phyloP scores from a whole-genome alignment of 1,139 yeast genomes.

The Maudiozyma humilis region DNA sequence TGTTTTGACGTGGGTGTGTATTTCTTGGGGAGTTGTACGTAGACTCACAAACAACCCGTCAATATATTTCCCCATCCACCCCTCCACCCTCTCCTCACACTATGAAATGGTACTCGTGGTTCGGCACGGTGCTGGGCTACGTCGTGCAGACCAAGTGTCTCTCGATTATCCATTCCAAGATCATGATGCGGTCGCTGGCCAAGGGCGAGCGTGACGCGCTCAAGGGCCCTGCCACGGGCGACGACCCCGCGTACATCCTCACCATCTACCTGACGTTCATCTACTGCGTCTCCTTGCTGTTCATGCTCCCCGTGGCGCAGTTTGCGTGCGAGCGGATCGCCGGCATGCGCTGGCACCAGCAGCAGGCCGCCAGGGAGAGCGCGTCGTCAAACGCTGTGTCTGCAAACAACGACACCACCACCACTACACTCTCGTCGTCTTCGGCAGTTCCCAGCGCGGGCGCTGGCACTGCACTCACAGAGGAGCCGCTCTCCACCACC shows the following conservation, averaged over 20 bases:
- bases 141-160: slow-evolving; percentile 18
- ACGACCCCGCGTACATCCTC: slow-evolving; percentile 8
- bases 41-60: too few relatives aligned
- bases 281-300: slow-evolving; percentile 12
- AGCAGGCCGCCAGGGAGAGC: neutral
- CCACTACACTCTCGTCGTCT: too few relatives aligned
- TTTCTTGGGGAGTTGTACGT: too few relatives aligned
- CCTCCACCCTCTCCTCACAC: too few relatives aligned
- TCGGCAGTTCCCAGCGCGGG: neutral
- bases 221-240: slow-evolving; percentile 1
- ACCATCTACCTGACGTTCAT: slow-evolving; percentile 14
- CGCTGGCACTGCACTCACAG: too few relatives aligned
- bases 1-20: too few relatives aligned
- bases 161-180: slow-evolving; percentile 12
- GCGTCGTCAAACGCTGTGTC: too few relatives aligned
- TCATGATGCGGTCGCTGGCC: slow-evolving; percentile 3
- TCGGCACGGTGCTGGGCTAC: slow-evolving; percentile 17
- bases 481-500: too few relatives aligned
- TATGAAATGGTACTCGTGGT: slow-evolving; percentile 10
- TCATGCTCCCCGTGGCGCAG: slow-evolving; percentile 11
- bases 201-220: slow-evolving; percentile 1
- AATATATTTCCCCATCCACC: too few relatives aligned
- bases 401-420: too few relatives aligned
- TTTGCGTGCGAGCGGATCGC: slow-evolving; percentile 2
- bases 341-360: neutral